A percentile compares a stretch with the other conserved stretches of the same genome.
Evolutionary conservation across 768 basidiomycete genomes (phyloP).

Genomic region (Tylopilus intermedius): DNA sequence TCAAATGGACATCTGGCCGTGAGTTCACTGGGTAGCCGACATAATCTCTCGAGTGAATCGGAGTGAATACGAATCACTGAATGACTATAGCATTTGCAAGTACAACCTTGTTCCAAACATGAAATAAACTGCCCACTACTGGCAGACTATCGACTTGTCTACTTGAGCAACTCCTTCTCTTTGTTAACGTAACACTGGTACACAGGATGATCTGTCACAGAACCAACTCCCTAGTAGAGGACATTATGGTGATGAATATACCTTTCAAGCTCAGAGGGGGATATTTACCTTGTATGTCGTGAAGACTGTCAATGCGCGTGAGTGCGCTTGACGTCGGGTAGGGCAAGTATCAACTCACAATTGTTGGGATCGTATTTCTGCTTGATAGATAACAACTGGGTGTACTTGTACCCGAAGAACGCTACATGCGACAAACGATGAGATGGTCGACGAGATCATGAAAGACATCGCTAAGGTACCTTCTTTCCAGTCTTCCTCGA

Average conservation of each 20-base stretch:
- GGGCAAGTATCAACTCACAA: conserved; percentile 3
- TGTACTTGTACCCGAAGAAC: conserved; percentile 22
- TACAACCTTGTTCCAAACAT: too few species aligned
- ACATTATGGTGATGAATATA: background rate
- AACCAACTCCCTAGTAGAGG: conserved; percentile 2
- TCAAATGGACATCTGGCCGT: too few species aligned
- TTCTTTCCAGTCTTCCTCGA: conserved; percentile 18
- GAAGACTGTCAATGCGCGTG: conserved; percentile 9
- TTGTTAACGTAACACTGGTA: conserved; percentile 4
- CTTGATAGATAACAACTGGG: conserved; percentile 14
- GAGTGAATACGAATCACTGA: too few species aligned
- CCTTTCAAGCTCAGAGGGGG: too few species aligned
- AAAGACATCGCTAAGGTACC: background rate
- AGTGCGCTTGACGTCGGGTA: background rate
- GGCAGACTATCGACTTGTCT: too few species aligned
- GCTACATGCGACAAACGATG: background rate
- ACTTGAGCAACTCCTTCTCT: too few species aligned
- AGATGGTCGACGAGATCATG: background rate
- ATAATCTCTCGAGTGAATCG: too few species aligned
- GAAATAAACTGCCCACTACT: too few species aligned
- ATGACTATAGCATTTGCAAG: too few species aligned
- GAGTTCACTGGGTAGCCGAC: too few species aligned
- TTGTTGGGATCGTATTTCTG: conserved; percentile 21
- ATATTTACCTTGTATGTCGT: conserved; percentile 14
- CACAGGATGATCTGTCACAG: background rate